Base-by-base conservation (phyloP, 371 early-diverging fungal species). In the Umbelopsis sp. region DNA sequence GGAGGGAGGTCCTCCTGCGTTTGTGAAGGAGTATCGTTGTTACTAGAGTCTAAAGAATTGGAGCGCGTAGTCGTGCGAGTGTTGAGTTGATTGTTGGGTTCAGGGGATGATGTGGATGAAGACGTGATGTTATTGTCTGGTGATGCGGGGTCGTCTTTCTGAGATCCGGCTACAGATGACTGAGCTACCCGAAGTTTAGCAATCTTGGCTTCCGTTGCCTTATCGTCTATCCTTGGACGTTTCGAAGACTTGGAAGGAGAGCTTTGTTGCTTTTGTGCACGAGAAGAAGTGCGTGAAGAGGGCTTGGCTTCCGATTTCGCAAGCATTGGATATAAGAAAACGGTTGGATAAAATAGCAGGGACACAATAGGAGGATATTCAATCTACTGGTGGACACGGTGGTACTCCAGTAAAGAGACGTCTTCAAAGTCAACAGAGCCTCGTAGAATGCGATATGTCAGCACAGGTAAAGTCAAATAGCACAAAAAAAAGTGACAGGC, bases 41-140 rank as follows among this genome's bases (percentile, higher is more conserved):
- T 72, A 68, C 67, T 74, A 10, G 72, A 69, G 25, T 77, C 74
- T 50, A 74, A 70, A 20, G 77, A 77, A 37, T 72, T 72, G 18
- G 77, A 72, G 44, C 74, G 74, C 70, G 74, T 72, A 41, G 69
- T 38, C 32, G 65, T 24, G 48, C 65, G 41, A 48, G 44, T 53
- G 3, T 10, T 57, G n/a, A 12, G 29, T 57, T 29, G 35, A 10
- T 18, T 35, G 35, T 35, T 18, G 35, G 69, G 65, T 24, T 68
- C 63, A 63, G 53, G 69, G 65, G 65, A 50, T 24, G 46, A 44
- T 20, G 29, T 51, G 63, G 63, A 68, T 63, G 63, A 38, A 63
- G 63, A 50, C 63, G 46, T 48, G 51, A 63, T 63, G 63, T 48
- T 63, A 63, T 51, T 68, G 69, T 68, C 63, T 68, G 63, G 48